phyloP scores from a whole-genome alignment of 2,329 filamentous ascomycete species.

The Chalaropsis thielavioides region DNA sequence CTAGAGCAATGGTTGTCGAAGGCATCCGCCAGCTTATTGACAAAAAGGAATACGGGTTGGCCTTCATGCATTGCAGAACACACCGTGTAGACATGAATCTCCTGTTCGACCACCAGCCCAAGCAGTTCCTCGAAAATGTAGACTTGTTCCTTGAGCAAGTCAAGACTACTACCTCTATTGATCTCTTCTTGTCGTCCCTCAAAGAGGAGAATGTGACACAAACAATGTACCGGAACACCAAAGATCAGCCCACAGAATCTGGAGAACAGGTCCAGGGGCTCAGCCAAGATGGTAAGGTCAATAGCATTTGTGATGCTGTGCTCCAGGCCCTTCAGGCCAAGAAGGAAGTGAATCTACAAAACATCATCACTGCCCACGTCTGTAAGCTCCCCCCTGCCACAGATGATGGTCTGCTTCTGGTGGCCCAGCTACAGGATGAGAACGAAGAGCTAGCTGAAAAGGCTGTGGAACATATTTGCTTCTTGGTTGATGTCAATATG shows the following conservation, averaged over 20 bases:
- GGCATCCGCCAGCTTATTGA: slow-evolving; percentile 75
- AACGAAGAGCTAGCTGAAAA: slow-evolving; percentile 63
- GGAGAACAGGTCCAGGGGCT: slow-evolving; percentile 16
- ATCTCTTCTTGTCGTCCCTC: slow-evolving; percentile 78
- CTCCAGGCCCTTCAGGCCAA: slow-evolving; percentile 44
- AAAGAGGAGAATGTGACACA: slow-evolving; percentile 87
- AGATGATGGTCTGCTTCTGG: slow-evolving; percentile 66
- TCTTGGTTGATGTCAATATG: slow-evolving; percentile 82
- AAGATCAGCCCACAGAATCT: slow-evolving; percentile 26
- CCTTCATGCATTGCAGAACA: slow-evolving; percentile 76
- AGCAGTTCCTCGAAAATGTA: slow-evolving; percentile 67
- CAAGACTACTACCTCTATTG: slow-evolving; percentile 65
- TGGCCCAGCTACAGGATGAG: slow-evolving; percentile 57
- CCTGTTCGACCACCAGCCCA: slow-evolving; percentile 79
- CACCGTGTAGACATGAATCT: slow-evolving; percentile 98
- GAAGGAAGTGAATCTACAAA: slow-evolving; percentile 52
- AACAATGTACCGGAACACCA: slow-evolving; percentile 85
- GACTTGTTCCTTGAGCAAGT: slow-evolving; percentile 71
- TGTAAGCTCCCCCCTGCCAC: slow-evolving; percentile 87
- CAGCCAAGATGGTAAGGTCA: slow-evolving; percentile 49
- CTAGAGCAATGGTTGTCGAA: slow-evolving; percentile 79
- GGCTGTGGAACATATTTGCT: slow-evolving; percentile 93
- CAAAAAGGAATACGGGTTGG: slow-evolving; percentile 63
- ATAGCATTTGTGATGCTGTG: slow-evolving; percentile 75
- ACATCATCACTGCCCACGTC: slow-evolving; percentile 85